phyloP scores from a whole-genome alignment of 2,329 filamentous ascomycete genomes.

The Hypoxylon rubiginosum region DNA sequence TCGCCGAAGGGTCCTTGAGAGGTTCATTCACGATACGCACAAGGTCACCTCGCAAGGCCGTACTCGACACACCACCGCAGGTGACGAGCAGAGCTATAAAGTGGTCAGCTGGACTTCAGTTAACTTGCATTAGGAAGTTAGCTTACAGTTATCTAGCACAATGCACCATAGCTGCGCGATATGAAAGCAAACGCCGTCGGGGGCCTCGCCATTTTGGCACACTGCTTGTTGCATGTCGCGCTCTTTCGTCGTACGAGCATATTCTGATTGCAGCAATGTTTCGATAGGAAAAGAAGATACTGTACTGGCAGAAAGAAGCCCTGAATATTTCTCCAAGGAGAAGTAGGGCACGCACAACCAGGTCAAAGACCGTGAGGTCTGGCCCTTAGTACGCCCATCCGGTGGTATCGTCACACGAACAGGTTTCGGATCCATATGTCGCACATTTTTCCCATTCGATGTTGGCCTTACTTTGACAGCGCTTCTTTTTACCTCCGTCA shows the following conservation, averaged over 20 bases:
- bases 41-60: constrained; percentile 22
- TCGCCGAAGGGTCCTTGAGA: constrained; percentile 23
- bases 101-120: constrained; percentile 10
- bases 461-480: constrained; percentile 56
- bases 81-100: constrained; percentile 43
- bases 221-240: constrained; percentile 45
- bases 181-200: constrained; percentile 39
- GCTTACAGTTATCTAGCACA: constrained; percentile 47
- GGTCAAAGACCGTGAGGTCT: constrained; percentile 44
- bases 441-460: constrained; percentile 55
- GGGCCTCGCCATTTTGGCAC: constrained; percentile 31
- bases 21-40: constrained; percentile 36
- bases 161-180: constrained; percentile 48
- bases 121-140: neutral
- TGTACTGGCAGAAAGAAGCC: constrained; percentile 31
- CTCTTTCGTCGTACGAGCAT: constrained; percentile 32
- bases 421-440: constrained; percentile 58
- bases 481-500: constrained; percentile 55
- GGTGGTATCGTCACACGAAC: constrained; percentile 54
- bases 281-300: constrained; percentile 39
- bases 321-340: constrained; percentile 55
- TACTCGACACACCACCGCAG: constrained; percentile 36
- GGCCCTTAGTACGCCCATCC: constrained; percentile 40
- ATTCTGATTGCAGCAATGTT: constrained; percentile 43
- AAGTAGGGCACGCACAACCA: constrained; percentile 65